Conservation (phyloP, 2,329 filamentous ascomycete species). For the Berkeleyomyces basicola region DNA sequence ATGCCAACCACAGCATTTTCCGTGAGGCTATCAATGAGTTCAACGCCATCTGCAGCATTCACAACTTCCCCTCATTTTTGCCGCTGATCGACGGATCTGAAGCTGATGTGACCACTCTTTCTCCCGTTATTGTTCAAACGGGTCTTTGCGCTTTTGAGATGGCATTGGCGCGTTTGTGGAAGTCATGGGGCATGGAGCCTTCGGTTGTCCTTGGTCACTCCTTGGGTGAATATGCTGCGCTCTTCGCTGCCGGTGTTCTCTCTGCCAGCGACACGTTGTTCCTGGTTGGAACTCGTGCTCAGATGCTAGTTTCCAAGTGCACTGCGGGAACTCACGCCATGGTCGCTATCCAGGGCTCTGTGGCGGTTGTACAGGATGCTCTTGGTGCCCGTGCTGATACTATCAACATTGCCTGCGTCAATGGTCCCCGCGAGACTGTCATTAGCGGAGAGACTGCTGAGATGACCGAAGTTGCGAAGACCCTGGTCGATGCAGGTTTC, state of each 20-base stretch:
- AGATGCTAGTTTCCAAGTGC: slow-evolving; percentile 48
- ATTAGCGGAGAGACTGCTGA: slow-evolving; percentile 33
- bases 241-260: slow-evolving; percentile 53
- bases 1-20: slow-evolving; percentile 30
- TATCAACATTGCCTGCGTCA: slow-evolving; percentile 52
- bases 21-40: slow-evolving; percentile 40
- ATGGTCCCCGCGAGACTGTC: slow-evolving; percentile 59
- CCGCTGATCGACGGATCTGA: slow-evolving; percentile 27
- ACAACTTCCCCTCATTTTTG: slow-evolving; percentile 39
- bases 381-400: slow-evolving; percentile 26
- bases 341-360: slow-evolving; percentile 31
- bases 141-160: slow-evolving; percentile 39
- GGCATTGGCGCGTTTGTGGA: slow-evolving; percentile 39
- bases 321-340: slow-evolving; percentile 47
- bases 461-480: slow-evolving; percentile 28
- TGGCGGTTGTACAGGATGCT: slow-evolving; percentile 36
- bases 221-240: slow-evolving; percentile 57
- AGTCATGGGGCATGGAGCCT: slow-evolving; percentile 37
- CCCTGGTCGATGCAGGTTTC: slow-evolving; percentile 20
- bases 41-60: slow-evolving; percentile 31
- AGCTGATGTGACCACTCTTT: slow-evolving; percentile 28
- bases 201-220: slow-evolving; percentile 44
- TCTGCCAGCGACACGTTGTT: slow-evolving; percentile 56
- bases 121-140: slow-evolving; percentile 36
- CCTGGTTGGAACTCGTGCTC: slow-evolving; percentile 51